Percentiles rank a stretch among this genome's conserved stretches.
These are phyloP conservation scores for Ustilago crameri DNA, from an alignment of 1,284 basidiomycete species.

Conservation along the genomic window DNA sequence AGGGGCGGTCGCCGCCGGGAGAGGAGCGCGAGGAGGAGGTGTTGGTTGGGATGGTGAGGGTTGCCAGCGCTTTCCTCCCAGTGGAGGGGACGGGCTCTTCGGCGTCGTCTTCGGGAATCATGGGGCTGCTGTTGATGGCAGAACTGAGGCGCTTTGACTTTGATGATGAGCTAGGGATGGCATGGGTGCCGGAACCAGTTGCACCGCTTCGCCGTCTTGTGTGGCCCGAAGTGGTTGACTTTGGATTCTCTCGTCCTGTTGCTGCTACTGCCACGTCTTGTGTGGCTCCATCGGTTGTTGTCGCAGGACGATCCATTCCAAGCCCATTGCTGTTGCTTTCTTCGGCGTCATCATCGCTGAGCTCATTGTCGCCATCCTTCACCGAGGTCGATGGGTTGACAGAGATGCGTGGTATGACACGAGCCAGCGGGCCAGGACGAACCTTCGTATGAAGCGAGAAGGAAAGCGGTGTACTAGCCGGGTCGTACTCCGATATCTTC, in stretches of 20 bases:
- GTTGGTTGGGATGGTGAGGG: conserved; percentile 4
- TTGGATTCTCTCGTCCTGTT: conserved; percentile 31
- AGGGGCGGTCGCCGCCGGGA: conserved; percentile 41
- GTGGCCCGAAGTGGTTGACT: conserved; percentile 14
- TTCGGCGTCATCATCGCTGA: background rate
- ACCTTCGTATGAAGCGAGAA: conserved; percentile 44
- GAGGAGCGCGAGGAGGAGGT: conserved; percentile 16
- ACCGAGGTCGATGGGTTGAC: too few species aligned
- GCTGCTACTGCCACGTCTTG: conserved; percentile 30
- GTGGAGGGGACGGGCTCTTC: conserved; percentile 1
- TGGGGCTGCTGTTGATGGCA: conserved; percentile 13
- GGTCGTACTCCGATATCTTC: conserved; percentile 16
- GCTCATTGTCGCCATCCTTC: background rate
- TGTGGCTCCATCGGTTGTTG: background rate
- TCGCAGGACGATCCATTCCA: background rate
- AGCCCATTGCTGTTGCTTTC: background rate
- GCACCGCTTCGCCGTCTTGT: conserved; percentile 34
- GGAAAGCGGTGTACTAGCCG: conserved; percentile 39
- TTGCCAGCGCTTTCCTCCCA: conserved; percentile 10
- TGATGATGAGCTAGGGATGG: background rate
- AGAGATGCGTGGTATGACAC: conserved; percentile 5
- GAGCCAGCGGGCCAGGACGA: conserved; percentile 4
- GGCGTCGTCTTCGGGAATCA: conserved; percentile 27
- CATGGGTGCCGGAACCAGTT: conserved; percentile 31
- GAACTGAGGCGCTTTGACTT: conserved; percentile 16